A percentile compares a stretch with the other conserved stretches of the same genome.
Conservation (phyloP, 2,329 filamentous ascomycete species). For the Penicillium sumatraense region DNA sequence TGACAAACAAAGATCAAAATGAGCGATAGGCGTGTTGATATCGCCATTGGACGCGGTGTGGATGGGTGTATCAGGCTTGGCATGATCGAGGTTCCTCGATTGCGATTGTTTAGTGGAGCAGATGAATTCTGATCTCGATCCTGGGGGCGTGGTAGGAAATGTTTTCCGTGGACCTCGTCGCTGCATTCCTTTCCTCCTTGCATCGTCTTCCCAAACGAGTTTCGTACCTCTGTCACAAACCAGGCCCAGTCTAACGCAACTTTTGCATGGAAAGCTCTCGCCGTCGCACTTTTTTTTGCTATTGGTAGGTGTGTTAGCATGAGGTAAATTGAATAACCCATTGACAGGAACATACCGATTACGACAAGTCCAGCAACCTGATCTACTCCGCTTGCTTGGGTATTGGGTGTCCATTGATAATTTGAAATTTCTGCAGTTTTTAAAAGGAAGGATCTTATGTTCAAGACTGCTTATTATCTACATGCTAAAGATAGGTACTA, state of each 20-base stretch:
- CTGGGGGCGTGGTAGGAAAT: neutral
- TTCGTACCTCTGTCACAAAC: slow-evolving; percentile 8
- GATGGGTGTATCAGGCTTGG: too few species aligned
- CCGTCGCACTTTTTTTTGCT: slow-evolving; percentile 6
- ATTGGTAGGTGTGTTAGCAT: too few species aligned
- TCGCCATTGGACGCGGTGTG: too few species aligned
- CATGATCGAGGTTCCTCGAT: too few species aligned
- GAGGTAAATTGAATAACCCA: too few species aligned
- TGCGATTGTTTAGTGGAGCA: neutral
- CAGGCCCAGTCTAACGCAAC: neutral
- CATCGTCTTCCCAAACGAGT: slow-evolving; percentile 13
- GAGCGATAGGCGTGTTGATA: neutral
- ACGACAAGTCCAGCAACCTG: slow-evolving; percentile 8
- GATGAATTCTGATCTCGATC: neutral
- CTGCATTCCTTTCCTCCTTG: slow-evolving; percentile 12
- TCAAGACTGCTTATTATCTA: too few species aligned
- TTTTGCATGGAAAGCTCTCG: neutral
- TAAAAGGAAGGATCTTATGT: too few species aligned
- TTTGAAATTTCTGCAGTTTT: neutral
- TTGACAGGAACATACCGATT: neutral
- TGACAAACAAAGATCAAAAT: neutral
- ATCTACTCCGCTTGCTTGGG: slow-evolving; percentile 40
- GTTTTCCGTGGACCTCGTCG: slow-evolving; percentile 9
- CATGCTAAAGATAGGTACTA: too few species aligned
- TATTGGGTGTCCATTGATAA: neutral